phyloP scores from a whole-genome alignment of 441 rosid species.

The Melastoma candidum region DNA sequence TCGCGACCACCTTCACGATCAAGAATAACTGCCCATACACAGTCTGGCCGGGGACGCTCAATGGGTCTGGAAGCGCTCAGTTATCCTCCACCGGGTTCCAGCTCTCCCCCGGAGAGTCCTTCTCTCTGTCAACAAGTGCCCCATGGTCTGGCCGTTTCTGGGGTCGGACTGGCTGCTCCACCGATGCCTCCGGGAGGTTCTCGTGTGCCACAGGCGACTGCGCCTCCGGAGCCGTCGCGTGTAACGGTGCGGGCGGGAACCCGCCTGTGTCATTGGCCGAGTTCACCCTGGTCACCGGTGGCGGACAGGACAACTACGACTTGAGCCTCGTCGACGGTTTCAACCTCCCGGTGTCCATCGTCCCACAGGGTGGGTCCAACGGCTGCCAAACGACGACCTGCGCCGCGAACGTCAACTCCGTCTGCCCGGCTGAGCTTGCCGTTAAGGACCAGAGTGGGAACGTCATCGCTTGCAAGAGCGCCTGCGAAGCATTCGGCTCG shows the following conservation, averaged over 20 bases:
- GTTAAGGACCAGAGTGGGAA: slow-evolving; percentile 12
- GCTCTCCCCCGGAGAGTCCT: slow-evolving; percentile 13
- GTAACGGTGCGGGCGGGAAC: slow-evolving; percentile 13
- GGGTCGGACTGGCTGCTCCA: slow-evolving; percentile 21
- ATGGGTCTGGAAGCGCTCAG: slow-evolving; percentile 14
- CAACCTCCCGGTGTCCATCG: slow-evolving; percentile 16
- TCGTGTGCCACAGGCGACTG: slow-evolving; percentile 31
- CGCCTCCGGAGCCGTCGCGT: slow-evolving; percentile 8
- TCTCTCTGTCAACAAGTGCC: slow-evolving; percentile 13
- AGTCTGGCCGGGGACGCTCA: slow-evolving; percentile 14
- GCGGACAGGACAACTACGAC: slow-evolving; percentile 18
- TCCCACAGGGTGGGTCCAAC: slow-evolving; percentile 22
- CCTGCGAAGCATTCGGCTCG: slow-evolving; percentile 17
- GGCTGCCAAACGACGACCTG: slow-evolving; percentile 25
- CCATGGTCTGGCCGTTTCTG: slow-evolving; percentile 23
- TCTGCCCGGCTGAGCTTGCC: slow-evolving; percentile 16
- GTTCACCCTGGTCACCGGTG: slow-evolving; percentile 14
- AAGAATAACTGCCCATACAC: slow-evolving; percentile 20
- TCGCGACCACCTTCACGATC: slow-evolving; percentile 2
- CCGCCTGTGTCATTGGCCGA: slow-evolving; percentile 18
- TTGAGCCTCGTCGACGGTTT: slow-evolving; percentile 27
- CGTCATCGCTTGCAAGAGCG: slow-evolving; percentile 22
- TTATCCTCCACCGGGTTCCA: slow-evolving; percentile 7
- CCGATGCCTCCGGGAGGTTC: slow-evolving; percentile 5
- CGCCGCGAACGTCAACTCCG: slow-evolving; percentile 8